Evolutionary conservation across 2,329 filamentous ascomycete genomes (phyloP).

Genomic region (Fusarium cicatricum): DNA sequence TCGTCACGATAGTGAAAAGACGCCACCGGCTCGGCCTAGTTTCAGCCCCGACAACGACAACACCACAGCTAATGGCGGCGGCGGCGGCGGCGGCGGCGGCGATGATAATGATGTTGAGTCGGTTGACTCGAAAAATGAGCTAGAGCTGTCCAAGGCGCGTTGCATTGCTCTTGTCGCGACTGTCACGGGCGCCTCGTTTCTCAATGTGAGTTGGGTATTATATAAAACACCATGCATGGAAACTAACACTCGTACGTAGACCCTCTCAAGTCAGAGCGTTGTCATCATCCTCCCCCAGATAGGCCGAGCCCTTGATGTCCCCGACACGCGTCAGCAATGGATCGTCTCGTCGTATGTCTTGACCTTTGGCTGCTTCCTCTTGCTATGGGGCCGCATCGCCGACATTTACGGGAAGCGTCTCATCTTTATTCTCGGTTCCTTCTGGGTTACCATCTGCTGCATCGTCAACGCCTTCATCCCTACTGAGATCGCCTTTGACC

Average conservation of each 20-base stretch:
- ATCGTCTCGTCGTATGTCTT: conserved; percentile 72
- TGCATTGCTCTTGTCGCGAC: conserved; percentile 64
- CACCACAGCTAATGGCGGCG: not conserved
- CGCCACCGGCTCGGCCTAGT: conserved; percentile 2
- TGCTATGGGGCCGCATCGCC: conserved; percentile 73
- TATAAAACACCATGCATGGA: no score
- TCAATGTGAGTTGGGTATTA: conserved; percentile 61
- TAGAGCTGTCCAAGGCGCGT: conserved; percentile 58
- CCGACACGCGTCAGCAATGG: conserved; percentile 69
- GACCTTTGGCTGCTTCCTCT: conserved; percentile 71
- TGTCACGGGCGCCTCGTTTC: conserved; percentile 63
- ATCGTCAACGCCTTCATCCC: conserved; percentile 69
- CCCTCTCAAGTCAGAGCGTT: conserved; percentile 41
- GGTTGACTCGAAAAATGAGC: conserved; percentile 35
- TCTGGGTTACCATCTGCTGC: conserved; percentile 67
- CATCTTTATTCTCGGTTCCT: conserved; percentile 70
- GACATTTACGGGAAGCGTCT: conserved; percentile 72
- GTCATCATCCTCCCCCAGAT: conserved; percentile 62
- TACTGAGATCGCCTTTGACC: conserved; percentile 72
- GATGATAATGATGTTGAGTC: conserved; percentile 27
- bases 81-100: conserved; percentile 2
- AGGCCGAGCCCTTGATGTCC: conserved; percentile 62
- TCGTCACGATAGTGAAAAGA: conserved; percentile 18
- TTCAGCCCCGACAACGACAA: not conserved
- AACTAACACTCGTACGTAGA: no score